Evolutionary conservation across 441 rosid species (phyloP).

Genomic region (Metrosideros polymorpha): DNA sequence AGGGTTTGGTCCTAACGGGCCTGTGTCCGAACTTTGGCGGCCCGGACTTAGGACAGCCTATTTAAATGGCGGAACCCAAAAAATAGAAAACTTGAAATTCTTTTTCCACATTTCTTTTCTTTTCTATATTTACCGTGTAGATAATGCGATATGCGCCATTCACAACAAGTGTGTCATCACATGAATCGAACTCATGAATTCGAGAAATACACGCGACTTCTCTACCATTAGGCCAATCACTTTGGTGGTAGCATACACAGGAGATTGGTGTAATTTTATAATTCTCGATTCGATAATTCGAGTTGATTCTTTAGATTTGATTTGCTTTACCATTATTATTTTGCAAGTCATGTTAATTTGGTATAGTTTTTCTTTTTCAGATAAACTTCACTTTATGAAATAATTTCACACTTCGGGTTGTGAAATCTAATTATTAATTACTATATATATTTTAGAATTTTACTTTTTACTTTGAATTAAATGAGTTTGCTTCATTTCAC

Average conservation of each 20-base stretch:
- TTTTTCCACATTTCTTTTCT: too few species aligned
- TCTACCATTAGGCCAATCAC: rapidly evolving
- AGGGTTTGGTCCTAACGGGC: background rate
- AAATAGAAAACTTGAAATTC: too few species aligned
- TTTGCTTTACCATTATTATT: too few species aligned
- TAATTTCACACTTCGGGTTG: background rate
- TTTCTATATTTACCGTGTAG: too few species aligned
- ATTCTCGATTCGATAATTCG: rapidly evolving
- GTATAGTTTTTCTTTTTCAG: background rate
- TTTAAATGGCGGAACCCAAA: background rate
- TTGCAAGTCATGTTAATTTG: rapidly evolving
- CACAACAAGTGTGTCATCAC: too few species aligned
- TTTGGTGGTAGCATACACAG: rapidly evolving
- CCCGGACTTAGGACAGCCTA: background rate
- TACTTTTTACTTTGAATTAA: background rate
- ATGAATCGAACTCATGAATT: background rate
- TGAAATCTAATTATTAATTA: background rate
- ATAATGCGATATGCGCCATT: too few species aligned
- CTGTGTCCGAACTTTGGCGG: background rate
- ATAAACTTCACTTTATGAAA: too few species aligned
- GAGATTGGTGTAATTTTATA: background rate
- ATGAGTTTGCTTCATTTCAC: background rate
- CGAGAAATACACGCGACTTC: rapidly evolving
- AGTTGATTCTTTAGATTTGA: background rate
- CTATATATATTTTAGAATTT: background rate